Conservation (phyloP, 805 yeast genomes). For the Ogataea nakhonphanomensis region DNA sequence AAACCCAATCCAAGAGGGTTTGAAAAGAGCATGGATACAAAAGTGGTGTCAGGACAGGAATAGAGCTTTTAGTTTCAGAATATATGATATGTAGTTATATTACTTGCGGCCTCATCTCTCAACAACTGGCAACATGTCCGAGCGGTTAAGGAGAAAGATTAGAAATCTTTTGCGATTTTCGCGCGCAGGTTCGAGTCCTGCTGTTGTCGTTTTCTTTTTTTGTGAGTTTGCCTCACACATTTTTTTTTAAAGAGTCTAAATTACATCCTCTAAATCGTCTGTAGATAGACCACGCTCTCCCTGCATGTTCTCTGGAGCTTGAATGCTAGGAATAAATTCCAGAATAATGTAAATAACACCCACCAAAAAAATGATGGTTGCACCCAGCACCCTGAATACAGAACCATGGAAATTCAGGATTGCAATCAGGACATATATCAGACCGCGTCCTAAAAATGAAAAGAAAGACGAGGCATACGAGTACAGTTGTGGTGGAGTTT, state of each 20-base stretch:
- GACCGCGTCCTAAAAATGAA: slow-evolving; percentile 73
- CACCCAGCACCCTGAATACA: slow-evolving; percentile 51
- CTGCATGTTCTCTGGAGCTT: slow-evolving; percentile 81
- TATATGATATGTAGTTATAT: no score
- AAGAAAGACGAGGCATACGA: slow-evolving; percentile 65
- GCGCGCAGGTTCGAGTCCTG: slow-evolving; percentile 64
- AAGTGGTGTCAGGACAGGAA: not conserved
- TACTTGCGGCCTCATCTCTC: not conserved
- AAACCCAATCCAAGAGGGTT: no score
- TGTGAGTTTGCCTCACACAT: not conserved
- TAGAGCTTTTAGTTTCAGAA: no score
- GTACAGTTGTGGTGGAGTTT: slow-evolving; percentile 57
- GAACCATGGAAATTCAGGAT: slow-evolving; percentile 45
- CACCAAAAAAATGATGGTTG: slow-evolving; percentile 51
- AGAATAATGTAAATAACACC: slow-evolving; percentile 60
- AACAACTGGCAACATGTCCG: slow-evolving; percentile 48
- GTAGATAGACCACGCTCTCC: slow-evolving; percentile 39
- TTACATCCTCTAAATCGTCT: slow-evolving; percentile 35
- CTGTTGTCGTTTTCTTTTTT: slow-evolving; percentile 42
- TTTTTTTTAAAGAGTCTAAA: slow-evolving; percentile 12
- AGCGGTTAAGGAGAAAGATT: slow-evolving; percentile 57
- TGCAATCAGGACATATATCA: slow-evolving; percentile 52
- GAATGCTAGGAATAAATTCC: slow-evolving; percentile 70
- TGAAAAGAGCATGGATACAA: not conserved
- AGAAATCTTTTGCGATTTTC: slow-evolving; percentile 60